Percentiles rank a stretch among this genome's conserved stretches.
Evolutionary conservation across 495 filamentous ascomycete species (phyloP).

Genomic region (Melanomma pulvis-pyrius): DNA sequence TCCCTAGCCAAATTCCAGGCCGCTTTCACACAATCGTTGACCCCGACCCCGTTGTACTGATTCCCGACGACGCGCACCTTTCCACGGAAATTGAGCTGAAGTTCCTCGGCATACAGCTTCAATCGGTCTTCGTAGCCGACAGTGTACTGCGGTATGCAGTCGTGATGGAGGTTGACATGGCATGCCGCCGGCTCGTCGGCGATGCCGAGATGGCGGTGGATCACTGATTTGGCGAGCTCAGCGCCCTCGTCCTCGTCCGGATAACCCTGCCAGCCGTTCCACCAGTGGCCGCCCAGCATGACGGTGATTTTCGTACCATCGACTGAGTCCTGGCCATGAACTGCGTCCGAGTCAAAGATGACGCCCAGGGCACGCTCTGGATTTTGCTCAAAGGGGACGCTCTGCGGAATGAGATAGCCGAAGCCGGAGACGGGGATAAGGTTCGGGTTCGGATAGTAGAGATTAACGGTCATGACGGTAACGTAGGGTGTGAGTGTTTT

Average conservation of each 20-base stretch:
- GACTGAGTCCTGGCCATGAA: slow-evolving; percentile 49
- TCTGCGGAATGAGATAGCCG: slow-evolving; percentile 83
- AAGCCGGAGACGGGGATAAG: slow-evolving; percentile 73
- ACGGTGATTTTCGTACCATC: slow-evolving; percentile 86
- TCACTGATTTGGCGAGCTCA: slow-evolving; percentile 65
- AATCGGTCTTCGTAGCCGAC: slow-evolving; percentile 74
- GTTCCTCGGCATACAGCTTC: slow-evolving; percentile 53
- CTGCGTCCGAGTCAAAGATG: slow-evolving; percentile 81
- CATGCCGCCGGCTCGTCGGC: slow-evolving; percentile 57
- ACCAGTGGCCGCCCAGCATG: slow-evolving; percentile 94
- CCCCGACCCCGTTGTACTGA: slow-evolving; percentile 68
- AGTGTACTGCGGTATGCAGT: slow-evolving; percentile 88
- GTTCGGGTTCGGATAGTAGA: slow-evolving; percentile 71
- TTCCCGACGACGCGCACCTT: slow-evolving; percentile 75
- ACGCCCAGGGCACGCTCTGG: slow-evolving; percentile 85
- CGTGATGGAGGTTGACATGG: slow-evolving; percentile 63
- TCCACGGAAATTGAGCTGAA: slow-evolving; percentile 61
- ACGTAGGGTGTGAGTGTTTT: slow-evolving; percentile 58
- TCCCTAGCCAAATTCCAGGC: slow-evolving; percentile 49
- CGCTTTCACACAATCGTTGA: slow-evolving; percentile 66
- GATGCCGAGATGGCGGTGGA: slow-evolving; percentile 76
- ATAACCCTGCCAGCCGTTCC: slow-evolving; percentile 65
- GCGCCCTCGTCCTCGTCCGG: slow-evolving; percentile 66
- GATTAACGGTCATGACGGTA: slow-evolving; percentile 88
- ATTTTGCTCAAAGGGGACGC: slow-evolving; percentile 70